Evolutionary conservation across 768 basidiomycete species (phyloP).

Genomic region (Tubosaeta brunneosetosa): DNA sequence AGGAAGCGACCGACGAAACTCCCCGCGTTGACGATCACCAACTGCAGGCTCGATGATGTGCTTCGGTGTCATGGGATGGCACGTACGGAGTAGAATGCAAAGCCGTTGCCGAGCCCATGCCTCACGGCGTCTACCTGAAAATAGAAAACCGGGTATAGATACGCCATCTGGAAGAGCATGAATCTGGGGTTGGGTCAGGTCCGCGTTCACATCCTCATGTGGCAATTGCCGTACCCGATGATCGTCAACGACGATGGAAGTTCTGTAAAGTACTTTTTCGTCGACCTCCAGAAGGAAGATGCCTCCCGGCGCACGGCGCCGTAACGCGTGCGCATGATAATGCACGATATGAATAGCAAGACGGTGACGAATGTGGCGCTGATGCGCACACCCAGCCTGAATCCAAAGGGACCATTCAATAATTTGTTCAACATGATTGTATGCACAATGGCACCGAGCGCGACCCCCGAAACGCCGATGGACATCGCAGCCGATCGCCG

Average conservation of each 20-base stretch:
- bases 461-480: slow-evolving; percentile 42
- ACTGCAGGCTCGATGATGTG: slow-evolving; percentile 21
- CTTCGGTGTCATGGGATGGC: too few species aligned
- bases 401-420: slow-evolving; percentile 41
- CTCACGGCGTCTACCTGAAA: slow-evolving; percentile 52
- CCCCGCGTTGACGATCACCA: slow-evolving; percentile 50
- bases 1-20: slow-evolving; percentile 45
- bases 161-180: slow-evolving; percentile 33
- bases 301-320: not conserved
- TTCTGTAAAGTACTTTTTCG: slow-evolving; percentile 21
- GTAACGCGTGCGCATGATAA: slow-evolving; percentile 35
- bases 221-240: slow-evolving; percentile 12
- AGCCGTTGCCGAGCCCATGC: slow-evolving; percentile 39
- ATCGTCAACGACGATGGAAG: slow-evolving; percentile 23
- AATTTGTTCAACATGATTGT: slow-evolving; percentile 57
- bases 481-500: slow-evolving; percentile 42
- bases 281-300: slow-evolving; percentile 11
- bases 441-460: slow-evolving; percentile 51
- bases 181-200: slow-evolving; percentile 4
- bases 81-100: slow-evolving; percentile 54
- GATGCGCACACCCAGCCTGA: slow-evolving; percentile 36
- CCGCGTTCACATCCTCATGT: not conserved
- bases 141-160: slow-evolving; percentile 53
- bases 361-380: slow-evolving; percentile 38
- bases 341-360: slow-evolving; percentile 35